Evolutionary conservation across 805 yeast species (phyloP).

Genomic region (Zygotorulaspora florentina): DNA sequence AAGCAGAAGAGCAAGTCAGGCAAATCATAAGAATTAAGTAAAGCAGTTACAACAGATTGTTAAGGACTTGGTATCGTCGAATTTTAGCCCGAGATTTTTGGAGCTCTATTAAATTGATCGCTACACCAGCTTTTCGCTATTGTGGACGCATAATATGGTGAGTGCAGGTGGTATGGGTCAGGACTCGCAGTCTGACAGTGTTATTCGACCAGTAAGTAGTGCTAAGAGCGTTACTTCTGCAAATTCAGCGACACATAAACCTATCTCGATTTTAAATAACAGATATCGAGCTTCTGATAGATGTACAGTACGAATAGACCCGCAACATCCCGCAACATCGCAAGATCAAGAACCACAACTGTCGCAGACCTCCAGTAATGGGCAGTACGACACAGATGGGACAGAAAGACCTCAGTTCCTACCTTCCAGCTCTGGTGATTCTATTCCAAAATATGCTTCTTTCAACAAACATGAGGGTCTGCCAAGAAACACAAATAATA

Average conservation of each 20-base stretch:
- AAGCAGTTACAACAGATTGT: too few relatives aligned
- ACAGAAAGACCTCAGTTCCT: slow-evolving; percentile 3
- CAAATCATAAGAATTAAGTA: too few relatives aligned
- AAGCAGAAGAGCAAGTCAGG: too few relatives aligned
- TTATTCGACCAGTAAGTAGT: background rate
- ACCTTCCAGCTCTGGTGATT: slow-evolving; percentile 2
- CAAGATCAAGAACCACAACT: background rate
- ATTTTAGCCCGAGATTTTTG: too few relatives aligned
- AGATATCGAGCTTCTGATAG: slow-evolving; percentile 1
- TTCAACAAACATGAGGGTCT: slow-evolving; percentile 7
- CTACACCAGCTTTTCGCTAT: background rate
- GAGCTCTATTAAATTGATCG: background rate
- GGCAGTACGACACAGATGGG: slow-evolving; percentile 2
- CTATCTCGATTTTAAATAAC: slow-evolving; percentile 19
- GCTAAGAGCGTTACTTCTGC: background rate
- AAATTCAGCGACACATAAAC: slow-evolving; percentile 5
- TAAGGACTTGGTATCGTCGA: too few relatives aligned
- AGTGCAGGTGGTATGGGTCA: background rate
- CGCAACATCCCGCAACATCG: background rate
- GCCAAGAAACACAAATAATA: background rate
- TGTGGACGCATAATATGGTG: background rate
- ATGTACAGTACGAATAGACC: background rate
- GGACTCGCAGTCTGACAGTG: slow-evolving; percentile 1
- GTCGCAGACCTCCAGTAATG: background rate
- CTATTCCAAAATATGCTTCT: slow-evolving; percentile 8